Evolutionary conservation across 441 rosid genomes (phyloP).

Genomic region (Erodium moschatum): DNA sequence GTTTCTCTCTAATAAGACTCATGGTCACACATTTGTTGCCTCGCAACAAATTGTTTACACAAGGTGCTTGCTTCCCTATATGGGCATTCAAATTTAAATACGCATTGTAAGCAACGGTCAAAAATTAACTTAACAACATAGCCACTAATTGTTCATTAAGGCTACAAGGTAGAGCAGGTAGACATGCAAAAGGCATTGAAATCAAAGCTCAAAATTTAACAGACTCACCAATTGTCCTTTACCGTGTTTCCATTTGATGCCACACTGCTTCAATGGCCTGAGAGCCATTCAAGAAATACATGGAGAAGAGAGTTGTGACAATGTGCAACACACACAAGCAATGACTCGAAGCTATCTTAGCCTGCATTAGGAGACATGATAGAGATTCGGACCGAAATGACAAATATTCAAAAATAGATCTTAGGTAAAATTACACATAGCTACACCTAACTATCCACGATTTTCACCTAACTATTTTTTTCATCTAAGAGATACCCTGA

Average conservation of each 20-base stretch:
- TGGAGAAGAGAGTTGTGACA: conserved; percentile 1
- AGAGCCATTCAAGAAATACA: not conserved
- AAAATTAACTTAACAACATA: not conserved
- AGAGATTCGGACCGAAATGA: not conserved
- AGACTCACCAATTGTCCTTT: not conserved
- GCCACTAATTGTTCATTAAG: not conserved
- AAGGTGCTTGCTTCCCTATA: not conserved
- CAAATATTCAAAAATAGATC: not conserved
- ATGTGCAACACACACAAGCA: not conserved
- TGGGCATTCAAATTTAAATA: not conserved
- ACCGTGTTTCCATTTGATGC: not conserved
- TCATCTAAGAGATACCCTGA: no score
- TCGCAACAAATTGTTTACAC: not conserved
- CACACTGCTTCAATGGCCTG: not conserved
- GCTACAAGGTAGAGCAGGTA: no score
- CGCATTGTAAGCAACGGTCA: not conserved
- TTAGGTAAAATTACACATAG: no score
- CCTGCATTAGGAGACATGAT: not conserved
- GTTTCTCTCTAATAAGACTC: not conserved
- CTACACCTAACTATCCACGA: no score
- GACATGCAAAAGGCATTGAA: not conserved
- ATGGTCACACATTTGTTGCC: conserved; percentile 4
- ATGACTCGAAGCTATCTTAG: not conserved
- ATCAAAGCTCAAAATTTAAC: not conserved
- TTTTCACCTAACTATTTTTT: no score